phyloP scores from a whole-genome alignment of 345 rosid species.

The Noccaea bulbosa region DNA sequence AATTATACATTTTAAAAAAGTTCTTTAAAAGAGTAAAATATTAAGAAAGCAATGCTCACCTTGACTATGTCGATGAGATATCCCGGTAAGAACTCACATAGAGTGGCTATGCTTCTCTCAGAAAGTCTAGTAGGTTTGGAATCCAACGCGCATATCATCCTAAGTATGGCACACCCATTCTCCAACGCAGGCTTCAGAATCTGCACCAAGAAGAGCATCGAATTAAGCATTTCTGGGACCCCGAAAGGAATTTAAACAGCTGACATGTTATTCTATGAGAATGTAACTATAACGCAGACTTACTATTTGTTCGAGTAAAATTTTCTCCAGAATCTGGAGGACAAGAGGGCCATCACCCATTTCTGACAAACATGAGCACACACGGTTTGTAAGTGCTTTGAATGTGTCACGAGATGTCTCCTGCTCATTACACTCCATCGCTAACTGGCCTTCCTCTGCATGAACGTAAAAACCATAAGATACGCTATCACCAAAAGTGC shows the following conservation, averaged over 20 bases:
- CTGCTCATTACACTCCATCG: constrained; percentile 34
- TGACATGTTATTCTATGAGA: not conserved
- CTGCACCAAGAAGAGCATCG: constrained; percentile 46
- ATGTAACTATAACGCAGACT: constrained; percentile 40
- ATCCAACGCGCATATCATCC: constrained; percentile 64
- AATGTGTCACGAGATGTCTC: constrained; percentile 50
- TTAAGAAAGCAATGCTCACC: constrained; percentile 49
- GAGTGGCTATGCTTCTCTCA: constrained; percentile 54
- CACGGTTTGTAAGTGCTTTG: constrained; percentile 49
- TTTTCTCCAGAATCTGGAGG: constrained; percentile 60
- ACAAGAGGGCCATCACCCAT: constrained; percentile 73
- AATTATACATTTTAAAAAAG: not conserved
- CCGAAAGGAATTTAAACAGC: not conserved
- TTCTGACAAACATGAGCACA: constrained; percentile 60
- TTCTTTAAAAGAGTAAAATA: not conserved
- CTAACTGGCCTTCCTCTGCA: constrained; percentile 53
- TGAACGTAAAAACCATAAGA: constrained; percentile 19
- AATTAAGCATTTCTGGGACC: not conserved
- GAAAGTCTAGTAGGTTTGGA: constrained; percentile 73
- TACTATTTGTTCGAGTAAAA: constrained; percentile 62
- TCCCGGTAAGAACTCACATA: constrained; percentile 57
- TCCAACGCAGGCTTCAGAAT: constrained; percentile 52
- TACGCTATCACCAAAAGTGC: constrained; percentile 1
- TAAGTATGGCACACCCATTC: constrained; percentile 74
- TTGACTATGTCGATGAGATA: constrained; percentile 61